These are phyloP conservation scores for Plasmopara viticola DNA, from an alignment of 352 stramenopile genomes.

Conservation along the genomic window DNA sequence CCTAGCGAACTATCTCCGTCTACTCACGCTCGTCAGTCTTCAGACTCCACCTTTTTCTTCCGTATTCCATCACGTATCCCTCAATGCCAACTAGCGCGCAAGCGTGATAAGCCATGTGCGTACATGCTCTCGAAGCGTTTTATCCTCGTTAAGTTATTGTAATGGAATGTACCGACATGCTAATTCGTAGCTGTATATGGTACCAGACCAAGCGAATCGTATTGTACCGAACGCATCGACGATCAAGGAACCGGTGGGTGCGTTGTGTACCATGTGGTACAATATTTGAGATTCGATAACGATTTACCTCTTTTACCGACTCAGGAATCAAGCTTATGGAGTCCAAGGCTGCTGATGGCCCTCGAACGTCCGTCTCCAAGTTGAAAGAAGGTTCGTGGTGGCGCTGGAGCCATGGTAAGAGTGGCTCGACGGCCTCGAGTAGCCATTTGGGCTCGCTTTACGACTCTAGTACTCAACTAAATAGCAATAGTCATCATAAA, in stretches of 20 bases:
- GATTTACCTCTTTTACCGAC: neutral
- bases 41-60: neutral
- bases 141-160: slow-evolving; percentile 2
- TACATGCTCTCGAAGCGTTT: slow-evolving; percentile 1
- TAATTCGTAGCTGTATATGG: neutral
- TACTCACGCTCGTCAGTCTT: neutral
- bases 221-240: slow-evolving; percentile 7
- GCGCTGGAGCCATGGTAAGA: slow-evolving; percentile 73
- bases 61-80: slow-evolving; percentile 1
- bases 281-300: too few species aligned
- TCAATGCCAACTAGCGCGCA: slow-evolving; percentile 21
- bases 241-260: slow-evolving; percentile 10
- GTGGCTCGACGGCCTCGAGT: slow-evolving; percentile 32
- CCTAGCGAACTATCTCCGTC: neutral
- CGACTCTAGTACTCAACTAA: slow-evolving; percentile 13
- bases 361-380: slow-evolving; percentile 19
- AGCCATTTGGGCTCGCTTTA: slow-evolving; percentile 11
- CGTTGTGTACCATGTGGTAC: neutral
- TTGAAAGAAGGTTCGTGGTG: slow-evolving; percentile 46
- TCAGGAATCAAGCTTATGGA: slow-evolving; percentile 20
- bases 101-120: slow-evolving; percentile 16
- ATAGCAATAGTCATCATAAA: slow-evolving; percentile 32
- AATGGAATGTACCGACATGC: neutral
- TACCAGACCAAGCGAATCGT: neutral
- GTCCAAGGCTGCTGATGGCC: slow-evolving; percentile 24